Evolutionary conservation across 2,329 filamentous ascomycete species (phyloP), one percentile per base, ranked within the genome.

Genomic region (Apiospora rasikravindrae): DNA sequence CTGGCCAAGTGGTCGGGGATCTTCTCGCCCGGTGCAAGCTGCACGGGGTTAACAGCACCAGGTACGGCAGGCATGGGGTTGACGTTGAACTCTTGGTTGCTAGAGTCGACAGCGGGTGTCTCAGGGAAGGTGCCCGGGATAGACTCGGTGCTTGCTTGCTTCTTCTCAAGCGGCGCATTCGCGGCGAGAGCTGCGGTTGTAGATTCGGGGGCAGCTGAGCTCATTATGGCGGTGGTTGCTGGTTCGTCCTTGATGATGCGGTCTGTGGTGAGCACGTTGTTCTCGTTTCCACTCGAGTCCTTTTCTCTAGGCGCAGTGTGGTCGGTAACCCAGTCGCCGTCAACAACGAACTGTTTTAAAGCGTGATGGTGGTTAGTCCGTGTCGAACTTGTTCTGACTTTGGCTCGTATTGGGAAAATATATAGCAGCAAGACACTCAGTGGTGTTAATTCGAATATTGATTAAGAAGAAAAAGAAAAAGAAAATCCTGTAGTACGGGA

Each of bases 251-350:
- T 82, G 73, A 82, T 77, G 70, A 98, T 92, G 80, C 94, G 88
- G 74, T 94, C 89, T 72, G 93, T 90, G 53, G 89, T 89, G 72
- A 99, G 89, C 75, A 98, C 91, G 90, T 98, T 98, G 88, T 98
- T 98, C 78, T 95, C 87, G 88, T 96, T 98, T 79, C 93, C 93
- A 79, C 91, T 87, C 76, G 89, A 88, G 86, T 98, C 96, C 79
- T 90, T 90, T 84, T 98, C 95, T 84, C 93, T 92, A 73, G 93
- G 93, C 57, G 92, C 93, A 73, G 91, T 90, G 78, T 92, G 90
- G 83, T 98, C 95, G 81, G 91, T 93, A 69, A 91, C 91, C 96
- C 96, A 99, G 77, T 89, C 90, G 77, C 93, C 94, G 88, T 99
- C 94, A 76, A 98, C 96, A 78, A 99, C 93, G 83, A 98, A 99